phyloP scores from a whole-genome alignment of 495 filamentous ascomycete genomes.

The Rusavskia elegans region DNA sequence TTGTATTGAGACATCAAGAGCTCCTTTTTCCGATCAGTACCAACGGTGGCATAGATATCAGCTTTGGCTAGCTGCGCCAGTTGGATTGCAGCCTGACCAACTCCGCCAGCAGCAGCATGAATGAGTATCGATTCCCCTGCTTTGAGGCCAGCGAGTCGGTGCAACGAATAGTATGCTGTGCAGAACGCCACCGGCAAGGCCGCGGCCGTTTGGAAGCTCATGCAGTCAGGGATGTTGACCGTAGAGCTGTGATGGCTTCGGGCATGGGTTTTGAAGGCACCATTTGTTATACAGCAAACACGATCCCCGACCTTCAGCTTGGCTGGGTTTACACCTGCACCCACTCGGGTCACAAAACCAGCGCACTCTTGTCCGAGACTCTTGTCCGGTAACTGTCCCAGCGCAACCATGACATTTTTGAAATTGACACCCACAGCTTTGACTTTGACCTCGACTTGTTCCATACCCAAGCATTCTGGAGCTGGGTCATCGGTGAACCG shows the following conservation, averaged over 20 bases:
- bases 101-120: slow-evolving; percentile 12
- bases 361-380: slow-evolving; percentile 35
- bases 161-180: background rate
- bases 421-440: slow-evolving; percentile 14
- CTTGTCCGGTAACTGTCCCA: slow-evolving; percentile 22
- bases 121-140: slow-evolving; percentile 17
- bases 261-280: too few species aligned
- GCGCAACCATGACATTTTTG: slow-evolving; percentile 17
- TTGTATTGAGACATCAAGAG: slow-evolving; percentile 17
- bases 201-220: background rate
- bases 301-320: too few species aligned
- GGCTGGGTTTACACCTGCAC: slow-evolving; percentile 9
- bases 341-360: slow-evolving; percentile 35
- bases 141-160: slow-evolving; percentile 13
- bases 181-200: background rate
- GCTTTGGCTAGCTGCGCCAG: slow-evolving; percentile 36
- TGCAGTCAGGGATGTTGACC: background rate
- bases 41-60: slow-evolving; percentile 42
- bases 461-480: too few species aligned
- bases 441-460: slow-evolving; percentile 8
- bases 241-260: too few species aligned
- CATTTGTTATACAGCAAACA: too few species aligned
- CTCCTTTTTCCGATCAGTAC: slow-evolving; percentile 17
- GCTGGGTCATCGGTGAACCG: slow-evolving; percentile 27
- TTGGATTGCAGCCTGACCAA: slow-evolving; percentile 38